Evolutionary conservation across 176 grass and related monocot species (phyloP), one percentile per base, ranked within the genome.

Genomic region (Elaeis guineensis): DNA sequence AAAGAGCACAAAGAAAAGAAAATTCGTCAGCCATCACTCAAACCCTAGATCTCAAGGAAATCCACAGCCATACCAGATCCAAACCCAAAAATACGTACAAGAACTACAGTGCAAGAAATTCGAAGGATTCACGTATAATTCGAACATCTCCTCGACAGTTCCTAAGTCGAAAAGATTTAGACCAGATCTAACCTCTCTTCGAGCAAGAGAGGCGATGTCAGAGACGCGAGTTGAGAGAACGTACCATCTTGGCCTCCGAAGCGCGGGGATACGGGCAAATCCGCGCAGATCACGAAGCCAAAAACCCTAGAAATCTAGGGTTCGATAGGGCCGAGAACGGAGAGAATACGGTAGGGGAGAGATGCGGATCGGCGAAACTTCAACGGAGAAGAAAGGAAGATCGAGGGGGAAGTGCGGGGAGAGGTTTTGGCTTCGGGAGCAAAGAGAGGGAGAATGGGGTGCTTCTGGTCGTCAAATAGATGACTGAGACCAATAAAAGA

Each of bases 11-110:
- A 64, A 69, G 35, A 44, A 44, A 44, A 44, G 8, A 20, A 59
- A 44, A 44, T 44, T 57, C 63, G 25, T 65, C 52, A 67, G 56
- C 58, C 12, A 58, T 49, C 50, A 58, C 57, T 62, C 16, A 63
- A 49, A 58, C 81, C 65, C 79, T 82, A 92, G 88, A 92, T 92
- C 93, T 86, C 74, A 55, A 57, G 26, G 48, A 51, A 62, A 61
- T 51, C 35, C 9, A 9, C 12, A 44, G 35, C 11, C 35, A 44
- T 44, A 44, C 35, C 35, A 44, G 35, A 14, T 44, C 35, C 35
- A 44, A 3, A 44, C 35, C 19, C 12, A 50, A 7, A 18, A 53
- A 23, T 55, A 39, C 7, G 44, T 39, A 67, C 61, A 48, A 39
- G 70, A 67, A n/a, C 48, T 51, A 61, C 22, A 59, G 51, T 19